Evolutionary conservation across 2,329 filamentous ascomycete genomes (phyloP), one percentile per base, ranked within the genome.

Genomic region (Colletotrichum sojae): DNA sequence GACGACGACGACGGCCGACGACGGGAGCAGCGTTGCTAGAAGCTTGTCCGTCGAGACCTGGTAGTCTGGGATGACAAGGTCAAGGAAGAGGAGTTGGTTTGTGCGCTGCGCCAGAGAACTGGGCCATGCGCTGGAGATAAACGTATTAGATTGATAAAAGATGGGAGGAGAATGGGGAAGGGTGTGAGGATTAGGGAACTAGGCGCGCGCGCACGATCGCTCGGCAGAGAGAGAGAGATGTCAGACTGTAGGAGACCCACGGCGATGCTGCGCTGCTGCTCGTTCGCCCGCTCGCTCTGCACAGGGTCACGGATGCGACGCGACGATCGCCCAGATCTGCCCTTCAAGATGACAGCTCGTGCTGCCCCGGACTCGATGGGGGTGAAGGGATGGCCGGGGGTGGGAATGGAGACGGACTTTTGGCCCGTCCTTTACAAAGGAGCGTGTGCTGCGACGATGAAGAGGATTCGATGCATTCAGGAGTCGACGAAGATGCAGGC

Each of bases 281-380:
- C 13, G 46, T 22, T 49, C n/a, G 18, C 46, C 20, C n/a, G 20
- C 31, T 36, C 31, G 36, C 16, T 31, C 31, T 60, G 54, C 40
- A 45, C 51, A 51, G 43, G 64, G 52, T 25, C 31, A 10, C 31
- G 63, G 54, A 69, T n/a, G 51, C 43, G 27, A 59, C 13, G 27
- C 16, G 55, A 43, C 36, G 60, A 69, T 69, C 61, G 54, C 62
- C 61, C 27, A 69, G 66, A 66, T 69, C 61, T 58, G 61, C 27
- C 31, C 31, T 52, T 59, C 55, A 16, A 51, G 55, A 69, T 60
- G 61, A 22, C 55, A 54, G 54, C 40, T 54, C 48, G 22, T 54
- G 39, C 45, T 39, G 40, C 55, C 39, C 58, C 52, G 16, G 54
- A 31, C 52, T 57, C 16, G 48, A 22, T n/a, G 48, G 12, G 46